phyloP scores from a whole-genome alignment of 2,329 filamentous ascomycete genomes.

The Calonectria multiphialidica region DNA sequence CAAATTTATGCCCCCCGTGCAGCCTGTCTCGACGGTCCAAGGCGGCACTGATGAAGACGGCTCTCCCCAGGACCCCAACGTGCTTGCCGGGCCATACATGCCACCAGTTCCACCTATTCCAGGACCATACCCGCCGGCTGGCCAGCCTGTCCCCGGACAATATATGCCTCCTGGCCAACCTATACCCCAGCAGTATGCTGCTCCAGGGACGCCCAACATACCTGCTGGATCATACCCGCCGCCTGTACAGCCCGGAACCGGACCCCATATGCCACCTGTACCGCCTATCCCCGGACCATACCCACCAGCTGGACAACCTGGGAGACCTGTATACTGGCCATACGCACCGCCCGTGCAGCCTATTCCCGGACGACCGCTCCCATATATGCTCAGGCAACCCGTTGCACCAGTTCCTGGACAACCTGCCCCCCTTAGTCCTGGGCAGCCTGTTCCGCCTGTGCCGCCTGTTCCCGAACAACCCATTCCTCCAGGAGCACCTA shows the following conservation, averaged over 20 bases:
- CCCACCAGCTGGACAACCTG: background rate
- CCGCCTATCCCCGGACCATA: background rate
- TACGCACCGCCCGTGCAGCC: background rate
- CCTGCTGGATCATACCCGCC: background rate
- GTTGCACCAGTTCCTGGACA: background rate
- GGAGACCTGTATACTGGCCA: background rate
- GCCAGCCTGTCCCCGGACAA: background rate
- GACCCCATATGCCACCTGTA: background rate
- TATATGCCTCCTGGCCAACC: background rate
- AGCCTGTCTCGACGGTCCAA: background rate
- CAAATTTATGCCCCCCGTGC: background rate
- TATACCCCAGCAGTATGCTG: background rate
- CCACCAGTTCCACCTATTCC: background rate
- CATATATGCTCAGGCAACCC: too few species aligned
- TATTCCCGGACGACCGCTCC: background rate
- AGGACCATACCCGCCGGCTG: background rate
- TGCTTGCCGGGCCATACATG: background rate
- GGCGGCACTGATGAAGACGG: background rate
- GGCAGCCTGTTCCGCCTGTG: background rate
- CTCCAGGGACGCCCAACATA: background rate
- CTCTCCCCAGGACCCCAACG: background rate
- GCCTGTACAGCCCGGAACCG: background rate
- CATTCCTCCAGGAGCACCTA: background rate
- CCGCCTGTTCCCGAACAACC: background rate
- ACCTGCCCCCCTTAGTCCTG: background rate